Evolutionary conservation across 116 monocot species (phyloP).

Genomic region (Posidonia oceanica): DNA sequence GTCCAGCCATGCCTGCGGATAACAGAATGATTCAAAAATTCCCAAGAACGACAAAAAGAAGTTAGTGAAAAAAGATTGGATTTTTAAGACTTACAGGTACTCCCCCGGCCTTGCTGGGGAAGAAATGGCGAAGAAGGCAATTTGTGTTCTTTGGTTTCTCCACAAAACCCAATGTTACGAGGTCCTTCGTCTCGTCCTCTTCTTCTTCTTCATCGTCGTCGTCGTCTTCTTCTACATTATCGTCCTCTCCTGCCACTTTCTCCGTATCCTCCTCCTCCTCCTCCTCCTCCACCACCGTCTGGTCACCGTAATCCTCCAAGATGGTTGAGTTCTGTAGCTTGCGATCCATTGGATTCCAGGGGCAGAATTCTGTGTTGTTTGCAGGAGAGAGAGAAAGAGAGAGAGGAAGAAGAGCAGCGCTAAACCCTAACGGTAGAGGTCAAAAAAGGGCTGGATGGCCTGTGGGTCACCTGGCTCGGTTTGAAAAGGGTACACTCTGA

Average conservation of each 20-base stretch:
- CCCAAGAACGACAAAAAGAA: not conserved
- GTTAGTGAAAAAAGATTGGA: not conserved
- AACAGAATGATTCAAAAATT: not conserved
- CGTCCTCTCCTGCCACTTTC: not conserved
- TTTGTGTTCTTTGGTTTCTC: conserved; percentile 56
- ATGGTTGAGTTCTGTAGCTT: no score
- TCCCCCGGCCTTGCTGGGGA: conserved; percentile 90
- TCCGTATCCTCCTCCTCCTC: not conserved
- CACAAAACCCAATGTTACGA: conserved; percentile 48
- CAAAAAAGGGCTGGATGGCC: no score
- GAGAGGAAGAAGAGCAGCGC: no score
- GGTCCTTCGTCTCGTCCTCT: conserved; percentile 31
- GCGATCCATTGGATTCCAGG: no score
- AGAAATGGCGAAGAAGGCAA: conserved; percentile 61
- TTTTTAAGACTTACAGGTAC: conserved; percentile 34
- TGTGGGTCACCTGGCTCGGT: no score
- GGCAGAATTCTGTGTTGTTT: no score
- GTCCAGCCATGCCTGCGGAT: conserved; percentile 71
- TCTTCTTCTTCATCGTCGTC: conserved; percentile 44
- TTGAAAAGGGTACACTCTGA: no score
- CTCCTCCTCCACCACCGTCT: not conserved
- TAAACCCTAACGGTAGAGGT: no score
- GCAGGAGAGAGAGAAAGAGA: no score
- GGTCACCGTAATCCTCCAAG: no score
- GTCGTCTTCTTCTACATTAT: conserved; percentile 5